Evolutionary conservation across 2,329 filamentous ascomycete genomes (phyloP).

Genomic region (Colletotrichum salicis): DNA sequence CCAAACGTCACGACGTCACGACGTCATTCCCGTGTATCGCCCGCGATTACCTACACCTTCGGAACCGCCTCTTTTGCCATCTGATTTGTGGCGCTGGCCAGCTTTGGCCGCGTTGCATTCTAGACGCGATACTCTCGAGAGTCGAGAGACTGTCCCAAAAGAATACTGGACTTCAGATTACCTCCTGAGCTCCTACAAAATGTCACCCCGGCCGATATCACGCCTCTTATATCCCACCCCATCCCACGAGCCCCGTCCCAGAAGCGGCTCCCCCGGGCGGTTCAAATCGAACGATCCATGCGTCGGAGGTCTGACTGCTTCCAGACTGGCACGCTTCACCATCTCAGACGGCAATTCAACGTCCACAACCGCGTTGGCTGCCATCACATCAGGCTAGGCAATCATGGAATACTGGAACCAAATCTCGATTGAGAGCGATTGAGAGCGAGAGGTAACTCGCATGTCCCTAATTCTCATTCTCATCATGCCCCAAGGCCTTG

Average conservation of each 20-base stretch:
- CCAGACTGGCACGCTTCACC: slow-evolving; percentile 12
- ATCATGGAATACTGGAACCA: background rate
- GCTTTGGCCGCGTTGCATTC: slow-evolving; percentile 7
- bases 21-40: background rate
- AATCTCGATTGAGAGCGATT: background rate
- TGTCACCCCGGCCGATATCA: slow-evolving; percentile 12
- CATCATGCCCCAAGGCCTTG: background rate
- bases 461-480: background rate
- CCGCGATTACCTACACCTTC: background rate
- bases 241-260: background rate
- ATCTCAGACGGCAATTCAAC: slow-evolving; percentile 2
- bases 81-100: background rate
- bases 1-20: background rate
- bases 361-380: slow-evolving; percentile 6
- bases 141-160: background rate
- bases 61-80: background rate
- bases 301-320: slow-evolving; percentile 23
- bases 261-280: slow-evolving; percentile 1
- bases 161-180: background rate
- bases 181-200: background rate
- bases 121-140: background rate
- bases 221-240: background rate
- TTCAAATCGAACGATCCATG: slow-evolving; percentile 18
- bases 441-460: background rate
- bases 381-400: background rate